Percentiles rank a stretch among this genome's conserved stretches.
Conservation (phyloP, 352 stramenopile genomes). For the Discostella stelligera region DNA sequence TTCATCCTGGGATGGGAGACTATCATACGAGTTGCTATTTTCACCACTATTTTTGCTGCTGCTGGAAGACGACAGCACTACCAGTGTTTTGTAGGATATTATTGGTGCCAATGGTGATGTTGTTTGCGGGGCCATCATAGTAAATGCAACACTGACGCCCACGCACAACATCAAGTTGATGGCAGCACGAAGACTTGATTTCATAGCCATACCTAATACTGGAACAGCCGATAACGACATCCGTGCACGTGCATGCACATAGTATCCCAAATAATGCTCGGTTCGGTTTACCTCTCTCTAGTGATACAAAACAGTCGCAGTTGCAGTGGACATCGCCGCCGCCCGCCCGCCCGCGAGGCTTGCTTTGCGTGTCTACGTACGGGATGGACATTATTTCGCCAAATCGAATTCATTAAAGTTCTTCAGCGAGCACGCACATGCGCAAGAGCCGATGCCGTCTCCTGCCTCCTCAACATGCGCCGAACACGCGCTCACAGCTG, state of each 20-base stretch:
- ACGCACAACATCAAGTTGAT: not conserved
- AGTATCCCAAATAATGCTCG: too few relatives aligned
- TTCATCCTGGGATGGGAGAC: slow-evolving; percentile 26
- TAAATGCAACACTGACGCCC: not conserved
- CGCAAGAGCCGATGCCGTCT: too few relatives aligned
- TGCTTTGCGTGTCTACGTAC: too few relatives aligned
- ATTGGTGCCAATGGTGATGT: not conserved
- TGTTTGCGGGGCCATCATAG: not conserved
- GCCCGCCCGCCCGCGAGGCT: too few relatives aligned
- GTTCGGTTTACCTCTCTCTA: too few relatives aligned
- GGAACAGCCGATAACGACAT: not conserved
- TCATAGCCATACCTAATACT: not conserved
- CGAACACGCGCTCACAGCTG: not conserved
- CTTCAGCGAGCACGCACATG: too few relatives aligned
- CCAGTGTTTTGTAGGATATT: not conserved
- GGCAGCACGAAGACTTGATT: not conserved
- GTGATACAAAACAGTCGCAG: too few relatives aligned
- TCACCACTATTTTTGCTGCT: not conserved
- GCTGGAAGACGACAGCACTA: not conserved
- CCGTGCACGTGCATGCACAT: not conserved
- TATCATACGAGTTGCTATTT: slow-evolving; percentile 12
- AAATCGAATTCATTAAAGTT: too few relatives aligned
- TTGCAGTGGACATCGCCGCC: too few relatives aligned
- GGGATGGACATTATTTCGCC: too few relatives aligned
- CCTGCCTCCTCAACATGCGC: not conserved